phyloP scores from a whole-genome alignment of 2,329 filamentous ascomycete species.

The Leptographium wingfieldii region DNA sequence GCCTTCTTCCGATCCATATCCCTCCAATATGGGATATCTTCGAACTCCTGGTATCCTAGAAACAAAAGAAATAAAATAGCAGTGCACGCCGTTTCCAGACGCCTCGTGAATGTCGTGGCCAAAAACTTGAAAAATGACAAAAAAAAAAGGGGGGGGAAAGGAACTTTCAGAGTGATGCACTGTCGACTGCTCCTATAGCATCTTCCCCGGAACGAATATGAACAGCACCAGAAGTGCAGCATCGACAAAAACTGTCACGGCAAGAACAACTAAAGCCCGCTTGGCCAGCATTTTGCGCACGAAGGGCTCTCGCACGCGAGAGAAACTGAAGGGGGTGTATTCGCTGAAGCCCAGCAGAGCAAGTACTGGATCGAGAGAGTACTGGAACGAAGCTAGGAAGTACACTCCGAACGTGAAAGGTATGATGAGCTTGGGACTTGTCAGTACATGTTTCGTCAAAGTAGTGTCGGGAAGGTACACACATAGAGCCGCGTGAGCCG shows the following conservation, averaged over 20 bases:
- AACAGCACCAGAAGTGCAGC: constrained; percentile 80
- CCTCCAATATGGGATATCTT: not conserved
- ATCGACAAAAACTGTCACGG: constrained; percentile 63
- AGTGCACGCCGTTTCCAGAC: not conserved
- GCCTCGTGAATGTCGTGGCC: constrained; percentile 1
- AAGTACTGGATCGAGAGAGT: constrained; percentile 84
- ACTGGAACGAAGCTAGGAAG: constrained; percentile 81
- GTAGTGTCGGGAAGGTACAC: constrained; percentile 25
- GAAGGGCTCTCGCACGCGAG: constrained; percentile 78
- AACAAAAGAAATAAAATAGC: not conserved
- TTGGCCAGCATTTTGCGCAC: constrained; percentile 76
- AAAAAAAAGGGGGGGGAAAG: not conserved
- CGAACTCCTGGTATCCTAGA: constrained; percentile 10
- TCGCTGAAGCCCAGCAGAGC: constrained; percentile 85
- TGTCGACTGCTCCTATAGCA: constrained; percentile 38
- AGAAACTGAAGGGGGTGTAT: constrained; percentile 91
- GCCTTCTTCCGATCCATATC: not conserved
- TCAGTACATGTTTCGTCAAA: constrained; percentile 10
- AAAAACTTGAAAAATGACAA: not conserved
- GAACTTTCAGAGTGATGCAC: not conserved
- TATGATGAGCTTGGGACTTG: constrained; percentile 47
- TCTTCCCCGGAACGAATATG: constrained; percentile 85
- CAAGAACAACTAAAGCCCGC: constrained; percentile 68
- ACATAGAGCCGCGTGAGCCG: constrained; percentile 74
- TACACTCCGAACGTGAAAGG: constrained; percentile 90